Percentiles rank a stretch among this genome's conserved stretches.
Evolutionary conservation across 2,329 filamentous ascomycete species (phyloP).

Genomic region (Xylaria sp.): DNA sequence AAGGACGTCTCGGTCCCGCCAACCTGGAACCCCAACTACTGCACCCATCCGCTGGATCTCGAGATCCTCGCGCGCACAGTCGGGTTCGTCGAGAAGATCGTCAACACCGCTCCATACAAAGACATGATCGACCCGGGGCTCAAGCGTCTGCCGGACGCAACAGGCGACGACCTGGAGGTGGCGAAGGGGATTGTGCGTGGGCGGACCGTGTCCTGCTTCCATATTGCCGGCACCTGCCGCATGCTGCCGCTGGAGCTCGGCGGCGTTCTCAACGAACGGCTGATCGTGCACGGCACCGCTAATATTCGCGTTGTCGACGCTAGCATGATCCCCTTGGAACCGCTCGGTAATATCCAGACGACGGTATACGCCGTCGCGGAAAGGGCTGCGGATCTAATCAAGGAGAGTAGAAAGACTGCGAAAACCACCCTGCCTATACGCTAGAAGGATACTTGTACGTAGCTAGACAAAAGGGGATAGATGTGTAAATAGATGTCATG

Average conservation of each 20-base stretch:
- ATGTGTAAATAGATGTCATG: neutral
- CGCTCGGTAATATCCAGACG: conserved; percentile 43
- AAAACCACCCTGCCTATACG: neutral
- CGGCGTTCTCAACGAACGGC: conserved; percentile 56
- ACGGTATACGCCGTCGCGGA: conserved; percentile 43
- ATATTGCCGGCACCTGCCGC: conserved; percentile 61
- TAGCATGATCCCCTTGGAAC: conserved; percentile 41
- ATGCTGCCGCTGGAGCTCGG: conserved; percentile 60
- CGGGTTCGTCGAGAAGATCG: conserved; percentile 54
- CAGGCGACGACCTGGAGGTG: conserved; percentile 49
- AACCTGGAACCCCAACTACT: conserved; percentile 66
- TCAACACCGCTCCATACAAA: conserved; percentile 55
- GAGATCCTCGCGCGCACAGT: conserved; percentile 60
- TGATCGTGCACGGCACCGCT: conserved; percentile 57
- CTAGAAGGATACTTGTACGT: neutral
- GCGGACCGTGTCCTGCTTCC: conserved; percentile 55
- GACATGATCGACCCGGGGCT: conserved; percentile 56
- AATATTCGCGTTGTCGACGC: conserved; percentile 49
- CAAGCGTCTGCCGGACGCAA: conserved; percentile 51
- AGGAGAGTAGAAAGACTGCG: conserved; percentile 35
- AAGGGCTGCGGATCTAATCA: conserved; percentile 42
- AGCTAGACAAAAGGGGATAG: neutral
- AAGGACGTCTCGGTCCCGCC: conserved; percentile 56
- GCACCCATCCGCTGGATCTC: conserved; percentile 66
- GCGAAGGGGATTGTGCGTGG: conserved; percentile 53